Evolutionary conservation across 225 moss, liverwort and hornwort species (phyloP).

Genomic region (Antitrichia curtipendula): DNA sequence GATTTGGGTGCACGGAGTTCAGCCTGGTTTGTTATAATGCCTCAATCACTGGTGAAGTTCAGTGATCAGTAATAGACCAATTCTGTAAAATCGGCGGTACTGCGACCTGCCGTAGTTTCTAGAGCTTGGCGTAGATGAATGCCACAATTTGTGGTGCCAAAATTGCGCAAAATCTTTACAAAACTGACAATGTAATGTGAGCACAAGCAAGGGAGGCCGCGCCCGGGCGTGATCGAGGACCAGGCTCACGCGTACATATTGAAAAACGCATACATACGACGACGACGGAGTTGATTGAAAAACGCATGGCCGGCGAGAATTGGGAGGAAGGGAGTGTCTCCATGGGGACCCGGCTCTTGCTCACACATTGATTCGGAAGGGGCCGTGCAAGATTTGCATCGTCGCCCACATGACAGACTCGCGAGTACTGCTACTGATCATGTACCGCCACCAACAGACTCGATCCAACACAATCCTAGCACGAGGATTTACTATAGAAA

Average conservation of each 20-base stretch:
- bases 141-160: background rate
- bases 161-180: background rate
- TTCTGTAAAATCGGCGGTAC: background rate
- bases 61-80: background rate
- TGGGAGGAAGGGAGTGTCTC: background rate
- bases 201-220: background rate
- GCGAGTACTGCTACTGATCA: background rate
- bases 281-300: background rate
- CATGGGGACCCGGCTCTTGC: background rate
- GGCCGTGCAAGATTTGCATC: conserved; percentile 25
- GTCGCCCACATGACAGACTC: background rate
- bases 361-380: background rate
- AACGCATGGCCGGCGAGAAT: background rate
- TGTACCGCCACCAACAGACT: conserved; percentile 5
- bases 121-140: background rate
- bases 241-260: background rate
- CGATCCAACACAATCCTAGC: background rate
- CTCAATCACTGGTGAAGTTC: too few species aligned
- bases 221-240: background rate
- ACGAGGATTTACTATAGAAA: background rate
- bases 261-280: background rate
- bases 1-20: background rate
- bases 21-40: background rate
- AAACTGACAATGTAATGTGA: background rate
- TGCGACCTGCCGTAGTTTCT: too few species aligned